phyloP scores from a whole-genome alignment of 2,329 filamentous ascomycete genomes.

The Botryotinia narcissicola region DNA sequence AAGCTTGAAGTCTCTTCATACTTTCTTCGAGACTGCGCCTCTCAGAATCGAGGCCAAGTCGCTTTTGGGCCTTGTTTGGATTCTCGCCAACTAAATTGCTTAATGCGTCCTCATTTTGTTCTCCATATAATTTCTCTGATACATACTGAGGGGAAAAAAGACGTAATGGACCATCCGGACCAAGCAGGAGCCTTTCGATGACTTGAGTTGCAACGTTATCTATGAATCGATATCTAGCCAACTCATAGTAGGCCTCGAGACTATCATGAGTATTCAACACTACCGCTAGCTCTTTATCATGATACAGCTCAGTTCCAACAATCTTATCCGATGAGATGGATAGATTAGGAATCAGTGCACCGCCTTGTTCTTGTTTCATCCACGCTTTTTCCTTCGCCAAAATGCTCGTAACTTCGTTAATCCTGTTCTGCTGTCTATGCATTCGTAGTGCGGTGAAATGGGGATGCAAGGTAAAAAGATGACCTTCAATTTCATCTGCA shows the following conservation, averaged over 20 bases:
- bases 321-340: not conserved
- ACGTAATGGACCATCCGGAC: constrained; percentile 20
- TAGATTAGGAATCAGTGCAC: not conserved
- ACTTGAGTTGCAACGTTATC: constrained; percentile 27
- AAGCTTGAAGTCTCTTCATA: constrained; percentile 22
- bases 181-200: constrained; percentile 27
- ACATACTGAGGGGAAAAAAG: constrained; percentile 25
- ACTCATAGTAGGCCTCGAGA: constrained; percentile 23
- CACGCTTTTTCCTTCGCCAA: not conserved
- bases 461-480: constrained; percentile 26
- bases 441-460: constrained; percentile 2
- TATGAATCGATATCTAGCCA: constrained; percentile 25
- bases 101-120: constrained; percentile 17
- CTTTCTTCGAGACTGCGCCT: constrained; percentile 23
- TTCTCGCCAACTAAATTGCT: constrained; percentile 24
- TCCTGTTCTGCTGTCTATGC: constrained; percentile 10
- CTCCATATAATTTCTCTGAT: constrained; percentile 21
- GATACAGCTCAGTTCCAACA: not conserved
- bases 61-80: constrained; percentile 16
- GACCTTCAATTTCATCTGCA: constrained; percentile 20
- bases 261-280: constrained; percentile 21
- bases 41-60: constrained; percentile 15
- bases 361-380: not conserved
- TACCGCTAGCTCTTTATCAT: constrained; percentile 16
- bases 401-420: constrained; percentile 18